Conservation (phyloP, 2,329 filamentous ascomycete genomes). For the Aaosphaeria arxii region DNA sequence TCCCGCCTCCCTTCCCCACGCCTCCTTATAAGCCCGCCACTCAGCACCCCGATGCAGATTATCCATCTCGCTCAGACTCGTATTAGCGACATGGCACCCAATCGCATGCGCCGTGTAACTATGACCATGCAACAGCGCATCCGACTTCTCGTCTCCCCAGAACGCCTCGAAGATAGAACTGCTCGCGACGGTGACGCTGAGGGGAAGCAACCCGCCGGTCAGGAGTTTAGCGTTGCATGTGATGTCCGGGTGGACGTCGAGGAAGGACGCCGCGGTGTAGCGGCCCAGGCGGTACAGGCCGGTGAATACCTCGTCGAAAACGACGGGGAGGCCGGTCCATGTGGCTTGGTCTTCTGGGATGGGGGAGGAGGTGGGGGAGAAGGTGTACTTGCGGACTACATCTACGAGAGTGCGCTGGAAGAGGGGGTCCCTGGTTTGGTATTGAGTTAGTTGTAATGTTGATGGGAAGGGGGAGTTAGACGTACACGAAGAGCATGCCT, state of each 20-base stretch:
- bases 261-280: conserved; percentile 67
- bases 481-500: conserved; percentile 77
- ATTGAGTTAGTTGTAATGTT: neutral
- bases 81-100: conserved; percentile 75
- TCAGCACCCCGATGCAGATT: neutral
- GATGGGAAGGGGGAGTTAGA: neutral
- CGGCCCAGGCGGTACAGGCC: conserved; percentile 78
- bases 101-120: conserved; percentile 84
- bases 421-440: conserved; percentile 63
- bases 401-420: conserved; percentile 72
- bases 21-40: conserved; percentile 11
- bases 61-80: conserved; percentile 58
- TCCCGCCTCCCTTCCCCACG: conserved; percentile 1
- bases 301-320: conserved; percentile 87
- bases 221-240: conserved; percentile 80
- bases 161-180: conserved; percentile 72
- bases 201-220: conserved; percentile 74
- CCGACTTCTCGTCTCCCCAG: conserved; percentile 67
- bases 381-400: conserved; percentile 62
- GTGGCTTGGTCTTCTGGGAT: conserved; percentile 13
- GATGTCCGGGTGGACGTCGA: conserved; percentile 68
- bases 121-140: conserved; percentile 78
- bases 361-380: conserved; percentile 34
- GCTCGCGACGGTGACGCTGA: conserved; percentile 74
- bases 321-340: conserved; percentile 74